phyloP scores from a whole-genome alignment of 163 green algal species.

The Scenedesmus sp. region DNA sequence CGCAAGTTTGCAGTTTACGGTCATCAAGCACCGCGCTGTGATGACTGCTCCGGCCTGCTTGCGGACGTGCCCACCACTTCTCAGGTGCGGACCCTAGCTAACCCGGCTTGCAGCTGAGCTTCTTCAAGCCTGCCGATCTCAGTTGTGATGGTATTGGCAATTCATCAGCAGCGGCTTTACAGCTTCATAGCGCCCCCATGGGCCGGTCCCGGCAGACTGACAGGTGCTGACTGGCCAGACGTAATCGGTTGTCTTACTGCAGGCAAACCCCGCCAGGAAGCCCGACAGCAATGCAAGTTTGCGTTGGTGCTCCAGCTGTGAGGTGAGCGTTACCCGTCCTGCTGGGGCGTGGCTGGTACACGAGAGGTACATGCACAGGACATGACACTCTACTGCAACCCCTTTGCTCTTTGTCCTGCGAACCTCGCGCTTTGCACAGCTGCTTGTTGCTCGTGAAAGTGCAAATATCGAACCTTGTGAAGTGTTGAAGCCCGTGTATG shows the following conservation, averaged over 20 bases:
- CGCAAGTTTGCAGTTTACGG: background rate
- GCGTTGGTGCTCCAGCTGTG: slow-evolving; percentile 25
- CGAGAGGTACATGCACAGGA: background rate
- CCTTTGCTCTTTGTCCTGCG: background rate
- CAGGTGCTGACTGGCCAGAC: background rate
- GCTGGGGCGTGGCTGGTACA: background rate
- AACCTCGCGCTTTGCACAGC: background rate
- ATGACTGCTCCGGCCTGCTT: slow-evolving; percentile 34
- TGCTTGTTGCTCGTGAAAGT: background rate
- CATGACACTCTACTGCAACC: background rate
- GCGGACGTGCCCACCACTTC: slow-evolving; percentile 42
- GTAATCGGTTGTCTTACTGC: background rate
- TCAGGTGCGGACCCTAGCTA: slow-evolving; percentile 11
- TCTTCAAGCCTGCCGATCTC: background rate
- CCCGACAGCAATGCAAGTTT: background rate
- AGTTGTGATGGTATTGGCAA: background rate
- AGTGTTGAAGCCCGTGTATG: too few species aligned
- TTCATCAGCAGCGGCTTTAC: too few species aligned
- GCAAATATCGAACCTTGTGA: too few species aligned
- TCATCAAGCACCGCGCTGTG: slow-evolving; percentile 3
- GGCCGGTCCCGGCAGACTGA: background rate
- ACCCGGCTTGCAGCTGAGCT: background rate
- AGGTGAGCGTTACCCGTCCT: slow-evolving; percentile 11
- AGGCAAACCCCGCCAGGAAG: slow-evolving; percentile 33
- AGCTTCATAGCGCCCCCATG: background rate